phyloP scores from a whole-genome alignment of 2,329 filamentous ascomycete genomes.

The Neopestalotiopsis clavispora region DNA sequence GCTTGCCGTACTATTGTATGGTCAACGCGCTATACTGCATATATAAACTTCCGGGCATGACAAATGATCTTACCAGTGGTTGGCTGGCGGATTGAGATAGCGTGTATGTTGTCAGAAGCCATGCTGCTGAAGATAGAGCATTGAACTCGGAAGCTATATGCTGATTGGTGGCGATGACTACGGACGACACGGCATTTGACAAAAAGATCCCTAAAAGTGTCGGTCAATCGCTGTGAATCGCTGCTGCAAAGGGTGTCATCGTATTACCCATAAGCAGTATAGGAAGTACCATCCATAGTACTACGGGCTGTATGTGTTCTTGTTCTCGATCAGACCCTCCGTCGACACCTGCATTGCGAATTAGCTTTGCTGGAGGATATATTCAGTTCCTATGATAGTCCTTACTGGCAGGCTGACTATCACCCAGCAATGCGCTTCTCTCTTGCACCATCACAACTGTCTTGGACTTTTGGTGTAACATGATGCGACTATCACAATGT shows the following conservation, averaged over 20 bases:
- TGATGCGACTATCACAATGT: neutral
- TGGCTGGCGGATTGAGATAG: neutral
- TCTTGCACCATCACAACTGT: neutral
- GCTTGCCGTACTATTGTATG: neutral
- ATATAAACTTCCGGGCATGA: too few species aligned
- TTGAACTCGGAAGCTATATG: conserved; percentile 1
- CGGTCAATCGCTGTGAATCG: neutral
- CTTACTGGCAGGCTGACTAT: neutral
- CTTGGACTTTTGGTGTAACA: neutral
- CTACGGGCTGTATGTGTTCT: neutral
- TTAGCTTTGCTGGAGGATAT: neutral
- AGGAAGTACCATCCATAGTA: neutral
- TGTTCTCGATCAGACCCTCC: neutral
- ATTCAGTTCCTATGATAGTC: neutral
- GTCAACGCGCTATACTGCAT: neutral
- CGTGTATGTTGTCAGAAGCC: neutral
- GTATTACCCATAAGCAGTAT: neutral
- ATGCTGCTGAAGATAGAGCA: neutral
- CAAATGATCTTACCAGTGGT: neutral
- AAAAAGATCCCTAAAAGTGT: neutral
- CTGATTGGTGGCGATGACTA: conserved; percentile 3
- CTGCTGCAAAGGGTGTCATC: neutral
- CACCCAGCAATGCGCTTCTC: neutral
- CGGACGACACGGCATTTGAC: neutral
- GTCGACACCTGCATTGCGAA: neutral